Percentiles rank a stretch among this genome's conserved stretches.
Evolutionary conservation across 345 rosid genomes (phyloP).

Genomic region (Citrus inodora): DNA sequence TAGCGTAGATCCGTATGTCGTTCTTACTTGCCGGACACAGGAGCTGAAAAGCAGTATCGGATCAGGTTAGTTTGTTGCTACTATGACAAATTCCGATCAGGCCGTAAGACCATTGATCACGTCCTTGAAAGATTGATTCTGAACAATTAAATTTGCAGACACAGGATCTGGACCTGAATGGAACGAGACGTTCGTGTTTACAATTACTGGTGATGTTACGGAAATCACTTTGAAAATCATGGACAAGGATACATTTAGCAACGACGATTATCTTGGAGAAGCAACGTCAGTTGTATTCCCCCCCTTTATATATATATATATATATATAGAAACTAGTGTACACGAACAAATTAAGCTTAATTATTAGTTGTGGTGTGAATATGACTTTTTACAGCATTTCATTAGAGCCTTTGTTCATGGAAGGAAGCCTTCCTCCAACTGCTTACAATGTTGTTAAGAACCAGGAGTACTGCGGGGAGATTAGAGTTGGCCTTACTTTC

Average conservation of each 20-base stretch:
- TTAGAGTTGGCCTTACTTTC: slow-evolving; percentile 34
- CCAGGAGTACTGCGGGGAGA: slow-evolving; percentile 25
- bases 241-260: slow-evolving; percentile 20
- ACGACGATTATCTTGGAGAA: slow-evolving; percentile 32
- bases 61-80: slow-evolving; percentile 27
- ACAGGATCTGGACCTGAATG: slow-evolving; percentile 29
- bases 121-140: not conserved
- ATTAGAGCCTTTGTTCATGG: slow-evolving; percentile 26
- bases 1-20: slow-evolving; percentile 42
- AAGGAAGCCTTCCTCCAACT: slow-evolving; percentile 29
- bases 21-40: slow-evolving; percentile 44
- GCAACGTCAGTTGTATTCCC: slow-evolving; percentile 16
- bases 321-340: not conserved
- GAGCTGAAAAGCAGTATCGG: slow-evolving; percentile 54
- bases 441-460: slow-evolving; percentile 31
- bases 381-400: slow-evolving; percentile 24
- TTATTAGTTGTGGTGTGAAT: not conserved
- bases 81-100: not conserved
- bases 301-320: too few relatives aligned
- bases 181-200: slow-evolving; percentile 35
- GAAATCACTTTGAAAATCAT: slow-evolving; percentile 26
- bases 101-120: too few relatives aligned
- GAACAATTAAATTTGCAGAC: not conserved
- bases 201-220: slow-evolving; percentile 15
- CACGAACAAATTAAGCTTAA: not conserved